Conservation (phyloP, 2,329 filamentous ascomycete species). For the Rasamsonia emersonii region DNA sequence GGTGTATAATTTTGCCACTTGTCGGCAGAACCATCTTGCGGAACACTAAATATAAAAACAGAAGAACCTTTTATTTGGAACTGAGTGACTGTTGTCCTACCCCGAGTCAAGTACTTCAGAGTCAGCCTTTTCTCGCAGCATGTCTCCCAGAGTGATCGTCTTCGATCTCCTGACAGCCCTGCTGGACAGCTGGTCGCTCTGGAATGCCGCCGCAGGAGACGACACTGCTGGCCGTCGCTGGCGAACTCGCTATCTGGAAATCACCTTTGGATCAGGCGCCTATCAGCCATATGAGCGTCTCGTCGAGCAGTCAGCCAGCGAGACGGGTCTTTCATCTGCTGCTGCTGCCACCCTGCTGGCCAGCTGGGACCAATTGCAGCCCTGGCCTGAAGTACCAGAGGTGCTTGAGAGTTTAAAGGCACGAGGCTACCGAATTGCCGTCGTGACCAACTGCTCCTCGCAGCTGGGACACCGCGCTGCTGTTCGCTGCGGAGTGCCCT, state of each 20-base stretch:
- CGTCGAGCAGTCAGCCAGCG: slow-evolving; percentile 20
- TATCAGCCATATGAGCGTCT: slow-evolving; percentile 28
- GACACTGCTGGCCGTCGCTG: slow-evolving; percentile 18
- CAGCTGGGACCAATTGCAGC: slow-evolving; percentile 19
- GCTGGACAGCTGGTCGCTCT: slow-evolving; percentile 33
- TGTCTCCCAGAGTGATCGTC: slow-evolving; percentile 20
- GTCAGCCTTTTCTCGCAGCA: no score
- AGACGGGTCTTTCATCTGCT: slow-evolving; percentile 21
- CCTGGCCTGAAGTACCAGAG: slow-evolving; percentile 14
- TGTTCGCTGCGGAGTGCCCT: slow-evolving; percentile 11
- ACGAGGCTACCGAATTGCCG: slow-evolving; percentile 24
- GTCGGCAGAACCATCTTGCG: no score
- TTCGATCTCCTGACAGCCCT: slow-evolving; percentile 37
- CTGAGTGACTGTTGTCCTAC: no score
- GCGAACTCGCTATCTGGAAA: slow-evolving; percentile 31
- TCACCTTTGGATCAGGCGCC: slow-evolving; percentile 27
- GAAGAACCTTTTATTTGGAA: no score
- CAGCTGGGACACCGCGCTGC: slow-evolving; percentile 17
- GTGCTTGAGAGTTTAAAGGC: slow-evolving; percentile 15
- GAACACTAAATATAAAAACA: no score
- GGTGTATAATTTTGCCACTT: no score
- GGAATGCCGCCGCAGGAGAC: slow-evolving; percentile 16
- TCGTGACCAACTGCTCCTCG: slow-evolving; percentile 34
- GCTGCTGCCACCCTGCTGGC: slow-evolving; percentile 19
- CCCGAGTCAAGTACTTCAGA: no score